phyloP scores from a whole-genome alignment of 2,329 filamentous ascomycete genomes.

The Botrytis elliptica region DNA sequence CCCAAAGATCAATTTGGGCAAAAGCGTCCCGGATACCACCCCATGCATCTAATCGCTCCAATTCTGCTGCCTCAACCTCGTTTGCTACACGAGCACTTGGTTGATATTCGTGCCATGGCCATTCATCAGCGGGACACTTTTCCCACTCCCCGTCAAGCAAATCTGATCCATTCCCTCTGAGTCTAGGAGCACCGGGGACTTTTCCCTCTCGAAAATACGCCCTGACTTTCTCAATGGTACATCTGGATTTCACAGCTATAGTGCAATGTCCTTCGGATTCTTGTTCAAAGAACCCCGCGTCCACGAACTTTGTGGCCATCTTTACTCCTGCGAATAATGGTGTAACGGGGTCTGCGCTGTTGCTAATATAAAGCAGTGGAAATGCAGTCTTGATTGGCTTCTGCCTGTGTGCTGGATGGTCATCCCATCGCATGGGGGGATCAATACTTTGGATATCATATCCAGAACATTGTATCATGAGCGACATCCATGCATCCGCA shows the following conservation, averaged over 20 bases:
- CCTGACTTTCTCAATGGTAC: constrained; percentile 32
- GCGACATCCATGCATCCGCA: constrained; percentile 32
- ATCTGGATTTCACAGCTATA: constrained; percentile 31
- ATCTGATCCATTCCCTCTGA: constrained; percentile 22
- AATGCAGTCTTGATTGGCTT: constrained; percentile 40
- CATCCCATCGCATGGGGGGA: constrained; percentile 37
- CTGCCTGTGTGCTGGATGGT: constrained; percentile 31
- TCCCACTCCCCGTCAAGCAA: constrained; percentile 32
- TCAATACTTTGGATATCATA: constrained; percentile 32
- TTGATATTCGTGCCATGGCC: constrained; percentile 25
- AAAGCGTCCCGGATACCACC: constrained; percentile 15
- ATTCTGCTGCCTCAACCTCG: not conserved
- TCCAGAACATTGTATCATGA: constrained; percentile 33
- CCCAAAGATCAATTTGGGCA: constrained; percentile 7
- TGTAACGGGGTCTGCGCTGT: constrained; percentile 43
- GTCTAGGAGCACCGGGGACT: constrained; percentile 30
- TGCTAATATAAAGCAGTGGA: constrained; percentile 44
- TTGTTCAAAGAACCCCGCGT: constrained; percentile 36
- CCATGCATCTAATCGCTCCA: constrained; percentile 13
- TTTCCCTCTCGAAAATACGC: constrained; percentile 33
- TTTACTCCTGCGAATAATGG: constrained; percentile 38
- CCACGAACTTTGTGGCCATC: constrained; percentile 35
- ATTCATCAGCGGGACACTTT: constrained; percentile 34
- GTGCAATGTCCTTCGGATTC: constrained; percentile 35
- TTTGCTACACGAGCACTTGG: not conserved